Conservation (phyloP, 2,329 filamentous ascomycete genomes). For the Penicillium brevicompactum region DNA sequence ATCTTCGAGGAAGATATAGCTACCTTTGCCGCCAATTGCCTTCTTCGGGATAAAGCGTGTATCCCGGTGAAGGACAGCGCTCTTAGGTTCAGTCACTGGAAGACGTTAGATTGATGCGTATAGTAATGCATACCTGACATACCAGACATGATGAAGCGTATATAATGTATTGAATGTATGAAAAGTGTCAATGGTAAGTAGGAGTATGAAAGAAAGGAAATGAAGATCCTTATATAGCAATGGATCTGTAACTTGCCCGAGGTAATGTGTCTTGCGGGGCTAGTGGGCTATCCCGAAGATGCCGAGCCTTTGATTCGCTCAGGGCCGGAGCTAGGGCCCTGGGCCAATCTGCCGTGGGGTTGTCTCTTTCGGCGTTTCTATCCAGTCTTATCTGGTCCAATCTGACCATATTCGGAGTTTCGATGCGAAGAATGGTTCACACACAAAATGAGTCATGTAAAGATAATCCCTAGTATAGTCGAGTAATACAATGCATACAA, state of each 20-base stretch:
- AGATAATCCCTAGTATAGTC: no score
- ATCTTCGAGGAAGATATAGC: conserved; percentile 55
- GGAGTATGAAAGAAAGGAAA: neutral
- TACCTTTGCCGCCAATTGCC: conserved; percentile 53
- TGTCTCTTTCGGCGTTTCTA: neutral
- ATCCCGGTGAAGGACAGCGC: conserved; percentile 55
- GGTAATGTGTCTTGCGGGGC: conserved; percentile 21
- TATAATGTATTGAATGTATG: neutral
- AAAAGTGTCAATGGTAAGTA: no score
- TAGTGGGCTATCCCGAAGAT: conserved; percentile 32
- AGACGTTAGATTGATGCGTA: neutral
- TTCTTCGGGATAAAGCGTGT: conserved; percentile 50
- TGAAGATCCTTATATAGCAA: neutral
- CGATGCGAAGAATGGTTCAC: neutral
- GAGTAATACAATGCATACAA: no score
- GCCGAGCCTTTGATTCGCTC: conserved; percentile 32
- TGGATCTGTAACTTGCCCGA: conserved; percentile 10
- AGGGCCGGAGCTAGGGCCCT: neutral
- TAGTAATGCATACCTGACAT: neutral
- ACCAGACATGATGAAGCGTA: neutral
- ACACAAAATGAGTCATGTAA: neutral
- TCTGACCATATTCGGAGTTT: no score
- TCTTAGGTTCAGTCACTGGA: conserved; percentile 5
- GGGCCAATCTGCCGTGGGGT: neutral
- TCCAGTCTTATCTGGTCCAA: neutral